phyloP scores from a whole-genome alignment of 129 eudicot genomes.

The Lactuca saligna region DNA sequence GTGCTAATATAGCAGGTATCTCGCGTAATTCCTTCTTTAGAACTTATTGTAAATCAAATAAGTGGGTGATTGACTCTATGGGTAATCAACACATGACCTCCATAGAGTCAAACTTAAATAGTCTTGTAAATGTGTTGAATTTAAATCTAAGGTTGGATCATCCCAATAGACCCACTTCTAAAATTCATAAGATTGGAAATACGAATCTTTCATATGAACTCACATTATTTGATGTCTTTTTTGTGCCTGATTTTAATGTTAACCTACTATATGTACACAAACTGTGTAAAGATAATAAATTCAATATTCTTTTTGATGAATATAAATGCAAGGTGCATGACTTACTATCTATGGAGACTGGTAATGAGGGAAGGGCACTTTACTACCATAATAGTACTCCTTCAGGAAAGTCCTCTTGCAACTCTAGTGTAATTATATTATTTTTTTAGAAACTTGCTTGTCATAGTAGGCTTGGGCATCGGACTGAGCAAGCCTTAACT shows the following conservation, averaged over 20 bases:
- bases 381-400: no score
- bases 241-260: background rate
- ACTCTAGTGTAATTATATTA: no score
- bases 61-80: no score
- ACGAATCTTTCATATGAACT: background rate
- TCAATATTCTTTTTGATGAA: background rate
- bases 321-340: background rate
- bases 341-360: background rate
- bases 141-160: background rate
- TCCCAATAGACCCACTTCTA: background rate
- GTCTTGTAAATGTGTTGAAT: background rate
- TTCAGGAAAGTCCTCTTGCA: no score
- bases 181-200: background rate
- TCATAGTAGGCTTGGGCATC: no score
- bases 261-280: background rate
- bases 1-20: no score
- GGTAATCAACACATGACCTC: no score
- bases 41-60: no score
- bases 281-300: background rate
- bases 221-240: background rate
- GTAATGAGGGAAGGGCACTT: background rate
- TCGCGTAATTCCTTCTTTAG: no score
- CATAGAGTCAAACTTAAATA: background rate
- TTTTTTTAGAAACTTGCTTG: no score
- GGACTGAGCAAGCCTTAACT: background rate